Base-by-base conservation (phyloP, 805 yeast species). In the Diddensiella transvaalensis region DNA sequence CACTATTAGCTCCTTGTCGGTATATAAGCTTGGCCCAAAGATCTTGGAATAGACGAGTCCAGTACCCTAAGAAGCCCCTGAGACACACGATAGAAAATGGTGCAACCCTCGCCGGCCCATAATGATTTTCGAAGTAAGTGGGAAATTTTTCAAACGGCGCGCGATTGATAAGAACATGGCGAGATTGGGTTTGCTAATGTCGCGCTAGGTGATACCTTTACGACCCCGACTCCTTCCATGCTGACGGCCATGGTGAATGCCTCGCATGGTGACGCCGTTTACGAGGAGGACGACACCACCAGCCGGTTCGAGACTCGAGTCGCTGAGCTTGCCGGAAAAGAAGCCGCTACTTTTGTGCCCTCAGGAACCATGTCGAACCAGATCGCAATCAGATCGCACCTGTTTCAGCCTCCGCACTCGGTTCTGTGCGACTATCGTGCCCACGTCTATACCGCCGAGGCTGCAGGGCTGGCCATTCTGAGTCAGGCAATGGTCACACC, bases 321-420 rank as follows among this genome's bases (percentile, higher is more conserved):
- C 47, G 84, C 87, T 3, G 68, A 71, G 21, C 57, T 89, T 48
- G 75, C 95, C 4, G 96, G 95, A 15, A 86, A 83, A 58, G 87
- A 82, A 56, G 85, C 87, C 1, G 96, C 86, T 10, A 64, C 88
- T 45, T 90, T 75, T 67, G 87, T 95, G 67, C 87, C 82, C 18
- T 84, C 95, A 19, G 97, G 98, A 40, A 91, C 97, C 3, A 67
- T 90, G 66, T 83, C 96, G 8, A 90, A 90, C 68, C 98, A 90
- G 68, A 74, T 90, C 52, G 96, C 84, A 13, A 64, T 90, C 40
- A 74, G 96, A 60, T 72, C 88, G 3, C 86, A 84, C 56, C 69
- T 91, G 42, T 66, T 65, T 52, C 91, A 85, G 61, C 96, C 96
- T 15, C 95, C 96, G 2, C 82, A 83, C 69, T 78, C 90, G n/a